These are phyloP conservation scores for Combretum micranthum DNA, from an alignment of 345 rosid genomes.

Conservation along the genomic window DNA sequence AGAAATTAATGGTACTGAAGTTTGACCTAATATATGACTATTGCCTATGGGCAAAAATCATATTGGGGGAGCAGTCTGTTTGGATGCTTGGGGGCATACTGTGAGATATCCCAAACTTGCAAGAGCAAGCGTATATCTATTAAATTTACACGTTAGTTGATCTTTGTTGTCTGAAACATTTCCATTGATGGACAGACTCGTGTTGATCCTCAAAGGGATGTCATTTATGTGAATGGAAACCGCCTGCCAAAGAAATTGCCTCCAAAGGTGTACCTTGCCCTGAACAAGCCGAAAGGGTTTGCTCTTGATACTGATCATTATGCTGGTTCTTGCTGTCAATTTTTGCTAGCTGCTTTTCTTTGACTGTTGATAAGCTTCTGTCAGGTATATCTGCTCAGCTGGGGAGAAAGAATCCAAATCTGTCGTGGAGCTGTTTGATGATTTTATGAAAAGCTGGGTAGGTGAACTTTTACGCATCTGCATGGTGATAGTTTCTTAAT, in stretches of 20 bases:
- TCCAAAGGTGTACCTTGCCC: conserved; percentile 80
- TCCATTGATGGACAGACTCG: conserved; percentile 52
- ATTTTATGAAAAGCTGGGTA: conserved; percentile 72
- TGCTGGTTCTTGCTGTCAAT: not conserved
- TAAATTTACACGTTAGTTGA: too few species aligned
- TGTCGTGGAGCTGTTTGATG: conserved; percentile 62
- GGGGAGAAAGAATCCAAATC: conserved; percentile 78
- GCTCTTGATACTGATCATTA: conserved; percentile 14
- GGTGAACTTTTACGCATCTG: not conserved
- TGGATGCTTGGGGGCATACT: too few species aligned
- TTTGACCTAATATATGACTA: too few species aligned
- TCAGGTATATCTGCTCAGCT: conserved; percentile 88
- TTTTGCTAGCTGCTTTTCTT: conserved; percentile 1
- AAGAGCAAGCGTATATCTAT: too few species aligned
- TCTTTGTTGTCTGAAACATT: not conserved
- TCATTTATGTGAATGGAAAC: conserved; percentile 79
- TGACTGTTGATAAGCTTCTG: conserved; percentile 10
- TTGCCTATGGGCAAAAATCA: too few species aligned
- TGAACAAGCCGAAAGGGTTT: conserved; percentile 98
- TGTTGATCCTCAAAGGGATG: conserved; percentile 73
- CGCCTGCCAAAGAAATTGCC: conserved; percentile 86
- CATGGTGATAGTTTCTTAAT: too few species aligned
- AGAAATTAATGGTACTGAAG: too few species aligned
- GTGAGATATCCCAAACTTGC: too few species aligned
- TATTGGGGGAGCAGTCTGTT: too few species aligned